These are phyloP conservation scores for Aspergillus piperis DNA, from an alignment of 2,329 filamentous ascomycete species.

Conservation along the genomic window DNA sequence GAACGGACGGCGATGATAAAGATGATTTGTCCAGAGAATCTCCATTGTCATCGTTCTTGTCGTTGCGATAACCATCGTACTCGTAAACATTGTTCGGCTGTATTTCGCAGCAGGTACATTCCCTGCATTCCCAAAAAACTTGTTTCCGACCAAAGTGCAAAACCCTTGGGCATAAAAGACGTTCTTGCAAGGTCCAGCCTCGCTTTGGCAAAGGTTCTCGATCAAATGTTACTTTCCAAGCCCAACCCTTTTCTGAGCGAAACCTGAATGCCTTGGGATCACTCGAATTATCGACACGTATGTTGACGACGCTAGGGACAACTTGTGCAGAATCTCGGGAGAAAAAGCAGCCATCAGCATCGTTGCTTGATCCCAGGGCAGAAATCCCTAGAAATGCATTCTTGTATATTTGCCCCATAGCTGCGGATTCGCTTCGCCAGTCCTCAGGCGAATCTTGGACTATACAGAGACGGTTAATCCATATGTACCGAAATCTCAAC, in stretches of 20 bases:
- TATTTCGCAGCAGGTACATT: background rate
- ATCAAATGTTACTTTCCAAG: background rate
- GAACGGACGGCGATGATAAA: background rate
- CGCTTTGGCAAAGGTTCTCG: background rate
- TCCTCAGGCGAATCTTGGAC: background rate
- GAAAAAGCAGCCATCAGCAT: background rate
- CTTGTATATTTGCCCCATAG: background rate
- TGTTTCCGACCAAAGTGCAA: background rate
- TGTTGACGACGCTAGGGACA: background rate
- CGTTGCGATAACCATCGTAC: background rate
- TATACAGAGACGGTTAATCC: background rate
- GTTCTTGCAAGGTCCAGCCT: background rate
- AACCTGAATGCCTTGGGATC: background rate
- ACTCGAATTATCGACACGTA: background rate
- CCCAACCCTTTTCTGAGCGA: background rate
- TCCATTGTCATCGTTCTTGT: background rate
- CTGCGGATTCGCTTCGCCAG: background rate
- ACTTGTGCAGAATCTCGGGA: background rate
- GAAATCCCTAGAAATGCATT: background rate
- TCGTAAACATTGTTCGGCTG: background rate
- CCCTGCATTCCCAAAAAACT: background rate
- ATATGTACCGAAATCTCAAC: background rate
- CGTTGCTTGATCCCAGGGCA: background rate
- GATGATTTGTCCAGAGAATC: background rate
- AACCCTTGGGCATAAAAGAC: background rate